Conservation (phyloP, 306 rosid genomes). For the Casuarina cunninghamiana region DNA sequence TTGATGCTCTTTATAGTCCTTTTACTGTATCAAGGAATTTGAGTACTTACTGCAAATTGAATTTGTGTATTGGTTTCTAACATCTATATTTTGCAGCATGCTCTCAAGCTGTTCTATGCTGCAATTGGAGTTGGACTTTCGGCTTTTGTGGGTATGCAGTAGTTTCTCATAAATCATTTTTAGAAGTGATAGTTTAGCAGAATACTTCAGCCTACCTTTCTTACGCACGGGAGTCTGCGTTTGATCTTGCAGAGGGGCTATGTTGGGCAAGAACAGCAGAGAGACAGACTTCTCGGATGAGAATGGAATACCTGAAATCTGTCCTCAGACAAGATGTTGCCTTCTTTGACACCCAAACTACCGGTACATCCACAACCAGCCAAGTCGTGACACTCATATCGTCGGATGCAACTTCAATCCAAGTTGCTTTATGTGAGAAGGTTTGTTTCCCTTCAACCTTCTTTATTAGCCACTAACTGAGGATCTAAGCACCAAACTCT, state of each 20-base stretch:
- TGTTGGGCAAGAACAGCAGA: conserved; percentile 91
- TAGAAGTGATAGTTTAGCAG: conserved; percentile 1
- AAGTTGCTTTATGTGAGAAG: conserved; percentile 84
- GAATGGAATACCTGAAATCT: conserved; percentile 75
- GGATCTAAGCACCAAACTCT: neutral
- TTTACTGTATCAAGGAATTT: conserved; percentile 7
- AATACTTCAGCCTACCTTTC: conserved; percentile 12
- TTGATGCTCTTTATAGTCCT: neutral
- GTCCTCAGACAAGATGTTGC: conserved; percentile 90
- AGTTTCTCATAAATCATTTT: conserved; percentile 3
- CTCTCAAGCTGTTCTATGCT: conserved; percentile 58
- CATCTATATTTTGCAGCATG: conserved; percentile 52
- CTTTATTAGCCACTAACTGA: neutral
- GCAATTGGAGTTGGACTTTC: conserved; percentile 81
- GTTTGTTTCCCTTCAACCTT: conserved; percentile 33
- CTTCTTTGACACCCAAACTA: conserved; percentile 70
- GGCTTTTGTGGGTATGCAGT: conserved; percentile 72
- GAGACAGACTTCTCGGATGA: conserved; percentile 85
- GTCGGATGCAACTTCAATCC: conserved; percentile 73
- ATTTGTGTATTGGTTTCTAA: conserved; percentile 21
- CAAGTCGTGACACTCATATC: conserved; percentile 80
- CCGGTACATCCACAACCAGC: conserved; percentile 71
- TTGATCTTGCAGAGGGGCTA: conserved; percentile 63
- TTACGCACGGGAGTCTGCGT: conserved; percentile 22
- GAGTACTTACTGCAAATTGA: conserved; percentile 23